These are phyloP conservation scores for Nymphaea colorata DNA, from an alignment of 164 flowering plant species.

Conservation along the genomic window DNA sequence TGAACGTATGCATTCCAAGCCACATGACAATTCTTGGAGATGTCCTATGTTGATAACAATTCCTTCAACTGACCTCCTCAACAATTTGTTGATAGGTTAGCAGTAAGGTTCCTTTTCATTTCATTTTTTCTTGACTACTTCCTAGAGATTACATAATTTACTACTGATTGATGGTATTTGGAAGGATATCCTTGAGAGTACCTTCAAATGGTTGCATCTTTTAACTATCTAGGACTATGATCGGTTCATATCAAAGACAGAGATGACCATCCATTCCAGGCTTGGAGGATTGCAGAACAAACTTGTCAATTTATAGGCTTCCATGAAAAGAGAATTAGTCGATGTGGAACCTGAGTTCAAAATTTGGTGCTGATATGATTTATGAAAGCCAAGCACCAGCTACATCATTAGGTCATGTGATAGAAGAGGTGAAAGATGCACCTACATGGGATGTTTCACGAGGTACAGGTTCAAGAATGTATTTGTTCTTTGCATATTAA, in stretches of 20 bases:
- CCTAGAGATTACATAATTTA: neutral
- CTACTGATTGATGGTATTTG: neutral
- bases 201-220: neutral
- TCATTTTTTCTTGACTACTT: neutral
- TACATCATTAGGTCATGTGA: too few relatives aligned
- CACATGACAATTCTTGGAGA: constrained; percentile 89
- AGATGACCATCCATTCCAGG: constrained; percentile 48
- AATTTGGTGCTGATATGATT: too few relatives aligned
- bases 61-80: constrained; percentile 78
- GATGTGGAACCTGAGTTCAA: too few relatives aligned
- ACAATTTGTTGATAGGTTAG: constrained; percentile 91
- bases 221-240: constrained; percentile 57
- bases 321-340: too few relatives aligned
- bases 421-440: too few relatives aligned
- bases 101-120: constrained; percentile 42
- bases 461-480: too few relatives aligned
- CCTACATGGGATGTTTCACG: too few relatives aligned
- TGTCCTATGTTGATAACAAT: constrained; percentile 79
- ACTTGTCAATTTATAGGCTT: constrained; percentile 63
- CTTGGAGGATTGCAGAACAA: constrained; percentile 65
- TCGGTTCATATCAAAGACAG: constrained; percentile 44
- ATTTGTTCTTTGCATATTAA: too few relatives aligned
- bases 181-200: neutral
- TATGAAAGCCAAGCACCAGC: too few relatives aligned
- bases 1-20: constrained; percentile 69